phyloP scores from a whole-genome alignment of 1,284 basidiomycete genomes.

The Heterobasidion parviporum region DNA sequence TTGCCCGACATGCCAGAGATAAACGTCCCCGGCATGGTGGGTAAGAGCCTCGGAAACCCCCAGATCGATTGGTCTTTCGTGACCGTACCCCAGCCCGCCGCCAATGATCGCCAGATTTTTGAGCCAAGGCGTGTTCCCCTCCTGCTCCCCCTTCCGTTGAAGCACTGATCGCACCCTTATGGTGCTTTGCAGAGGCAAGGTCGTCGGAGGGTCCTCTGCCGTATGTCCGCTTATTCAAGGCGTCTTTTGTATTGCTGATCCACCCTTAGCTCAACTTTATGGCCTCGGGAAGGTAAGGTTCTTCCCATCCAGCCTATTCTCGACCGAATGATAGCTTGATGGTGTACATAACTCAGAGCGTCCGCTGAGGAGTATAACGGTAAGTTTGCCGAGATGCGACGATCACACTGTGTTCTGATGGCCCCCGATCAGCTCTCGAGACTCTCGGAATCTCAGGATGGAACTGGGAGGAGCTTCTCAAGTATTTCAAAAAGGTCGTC shows the following conservation, averaged over 20 bases:
- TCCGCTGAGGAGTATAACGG: conserved; percentile 1
- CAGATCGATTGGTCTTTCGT: conserved; percentile 1
- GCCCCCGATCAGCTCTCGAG: conserved; percentile 3
- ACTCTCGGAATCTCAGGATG: conserved; percentile 9
- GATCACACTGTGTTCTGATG: too few relatives aligned
- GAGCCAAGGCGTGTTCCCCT: not conserved
- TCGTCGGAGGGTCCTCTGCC: conserved; percentile 3
- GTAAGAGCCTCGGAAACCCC: not conserved
- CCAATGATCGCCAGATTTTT: conserved; percentile 1
- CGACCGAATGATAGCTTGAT: not conserved
- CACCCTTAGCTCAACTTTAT: conserved; percentile 2
- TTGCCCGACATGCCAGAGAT: not conserved
- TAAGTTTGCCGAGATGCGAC: not conserved
- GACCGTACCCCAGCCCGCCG: not conserved
- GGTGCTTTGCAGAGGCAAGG: conserved; percentile 1
- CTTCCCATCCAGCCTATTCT: not conserved
- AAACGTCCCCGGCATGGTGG: not conserved
- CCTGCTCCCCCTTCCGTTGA: not conserved
- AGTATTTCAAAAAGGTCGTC: conserved; percentile 6
- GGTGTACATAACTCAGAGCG: not conserved
- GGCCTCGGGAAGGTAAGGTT: not conserved
- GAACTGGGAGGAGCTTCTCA: conserved; percentile 6
- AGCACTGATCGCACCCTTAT: not conserved
- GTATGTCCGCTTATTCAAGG: not conserved
- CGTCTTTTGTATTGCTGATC: not conserved